Conservation (phyloP, 768 basidiomycete genomes). For the Gloeopeniophorella convolvens region DNA sequence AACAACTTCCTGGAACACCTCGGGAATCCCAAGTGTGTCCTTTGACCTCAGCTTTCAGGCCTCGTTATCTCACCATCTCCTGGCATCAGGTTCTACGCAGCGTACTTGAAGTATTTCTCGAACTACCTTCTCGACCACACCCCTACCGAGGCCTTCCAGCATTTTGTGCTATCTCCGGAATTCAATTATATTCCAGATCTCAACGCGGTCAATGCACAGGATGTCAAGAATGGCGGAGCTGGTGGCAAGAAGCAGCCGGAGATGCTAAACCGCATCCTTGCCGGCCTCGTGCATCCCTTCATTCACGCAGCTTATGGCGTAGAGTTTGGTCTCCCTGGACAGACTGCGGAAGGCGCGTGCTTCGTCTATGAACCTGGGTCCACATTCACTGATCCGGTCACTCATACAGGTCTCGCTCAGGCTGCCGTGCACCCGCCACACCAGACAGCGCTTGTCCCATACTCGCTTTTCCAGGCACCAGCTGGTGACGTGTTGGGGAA, state of each 20-base stretch:
- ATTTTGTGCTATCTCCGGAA: neutral
- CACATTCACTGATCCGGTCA: neutral
- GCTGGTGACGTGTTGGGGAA: neutral
- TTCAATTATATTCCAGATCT: neutral
- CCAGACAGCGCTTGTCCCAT: slow-evolving; percentile 31
- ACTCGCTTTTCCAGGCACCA: slow-evolving; percentile 26
- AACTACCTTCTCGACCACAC: neutral
- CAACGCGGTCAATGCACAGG: slow-evolving; percentile 18
- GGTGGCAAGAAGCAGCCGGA: slow-evolving; percentile 34
- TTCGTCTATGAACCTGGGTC: no score
- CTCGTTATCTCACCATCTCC: neutral
- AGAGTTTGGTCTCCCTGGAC: slow-evolving; percentile 54
- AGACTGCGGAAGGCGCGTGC: slow-evolving; percentile 52
- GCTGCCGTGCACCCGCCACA: slow-evolving; percentile 41
- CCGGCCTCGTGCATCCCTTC: slow-evolving; percentile 55
- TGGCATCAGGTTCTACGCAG: neutral
- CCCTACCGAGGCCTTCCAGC: neutral
- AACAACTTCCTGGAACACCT: slow-evolving; percentile 50
- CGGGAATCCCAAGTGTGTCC: slow-evolving; percentile 45
- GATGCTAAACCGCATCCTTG: slow-evolving; percentile 52
- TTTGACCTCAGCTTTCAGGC: neutral
- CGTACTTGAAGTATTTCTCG: neutral
- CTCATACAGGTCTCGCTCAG: slow-evolving; percentile 47
- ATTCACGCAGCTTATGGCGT: slow-evolving; percentile 59
- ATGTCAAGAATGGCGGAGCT: slow-evolving; percentile 13